These are phyloP conservation scores for Pythium biforme DNA, from an alignment of 352 stramenopile species.

Conservation along the genomic window DNA sequence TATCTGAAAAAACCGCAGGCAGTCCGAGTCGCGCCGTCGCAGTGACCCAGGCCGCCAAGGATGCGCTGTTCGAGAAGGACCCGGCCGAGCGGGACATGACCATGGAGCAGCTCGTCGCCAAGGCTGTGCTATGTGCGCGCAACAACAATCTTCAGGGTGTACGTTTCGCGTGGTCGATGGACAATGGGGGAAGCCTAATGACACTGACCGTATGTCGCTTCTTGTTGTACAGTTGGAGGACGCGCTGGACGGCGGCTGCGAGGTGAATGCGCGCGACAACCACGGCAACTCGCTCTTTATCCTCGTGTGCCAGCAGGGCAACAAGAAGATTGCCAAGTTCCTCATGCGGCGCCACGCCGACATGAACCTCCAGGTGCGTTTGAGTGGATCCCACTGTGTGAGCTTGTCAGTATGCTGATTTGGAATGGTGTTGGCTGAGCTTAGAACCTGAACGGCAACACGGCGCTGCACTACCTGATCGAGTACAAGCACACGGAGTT, in stretches of 20 bases:
- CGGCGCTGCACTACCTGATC: conserved; percentile 94
- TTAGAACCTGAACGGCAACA: conserved; percentile 95
- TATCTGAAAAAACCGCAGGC: neutral
- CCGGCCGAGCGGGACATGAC: conserved; percentile 31
- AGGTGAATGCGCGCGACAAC: conserved; percentile 91
- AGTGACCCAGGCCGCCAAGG: conserved; percentile 18
- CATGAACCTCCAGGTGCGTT: conserved; percentile 86
- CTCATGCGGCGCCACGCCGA: conserved; percentile 90
- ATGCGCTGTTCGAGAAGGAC: conserved; percentile 48
- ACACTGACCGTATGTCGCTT: neutral
- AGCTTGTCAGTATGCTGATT: neutral
- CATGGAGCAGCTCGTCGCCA: conserved; percentile 47
- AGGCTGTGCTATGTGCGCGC: conserved; percentile 60
- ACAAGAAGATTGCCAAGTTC: conserved; percentile 95
- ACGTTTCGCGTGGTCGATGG: no score
- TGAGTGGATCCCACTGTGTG: neutral
- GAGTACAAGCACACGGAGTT: conserved; percentile 92
- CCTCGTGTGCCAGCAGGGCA: conserved; percentile 93
- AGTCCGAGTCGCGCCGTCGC: conserved; percentile 1
- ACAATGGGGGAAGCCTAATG: no score
- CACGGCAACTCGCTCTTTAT: conserved; percentile 96
- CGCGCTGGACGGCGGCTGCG: conserved; percentile 85
- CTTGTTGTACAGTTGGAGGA: conserved; percentile 61
- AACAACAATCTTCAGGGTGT: conserved; percentile 84
- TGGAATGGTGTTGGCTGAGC: neutral